These are phyloP conservation scores for Apiospora arundinis DNA, from an alignment of 2,329 filamentous ascomycete species.

Conservation along the genomic window DNA sequence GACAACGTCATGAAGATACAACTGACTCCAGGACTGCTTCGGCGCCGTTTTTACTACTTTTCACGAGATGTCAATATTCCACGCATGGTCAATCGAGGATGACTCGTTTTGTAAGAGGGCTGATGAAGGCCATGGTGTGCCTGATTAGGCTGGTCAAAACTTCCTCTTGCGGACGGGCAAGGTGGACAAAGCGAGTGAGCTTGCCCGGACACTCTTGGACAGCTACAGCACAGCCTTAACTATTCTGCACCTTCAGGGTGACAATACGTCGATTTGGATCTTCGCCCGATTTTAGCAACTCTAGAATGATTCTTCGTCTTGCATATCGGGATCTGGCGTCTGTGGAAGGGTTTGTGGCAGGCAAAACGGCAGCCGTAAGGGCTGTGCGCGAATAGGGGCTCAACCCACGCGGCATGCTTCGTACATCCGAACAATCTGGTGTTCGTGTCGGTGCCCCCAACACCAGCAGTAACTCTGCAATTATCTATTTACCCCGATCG, in stretches of 20 bases:
- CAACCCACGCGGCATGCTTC: slow-evolving; percentile 6
- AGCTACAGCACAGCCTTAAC: background rate
- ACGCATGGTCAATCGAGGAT: no score
- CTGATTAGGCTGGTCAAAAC: slow-evolving; percentile 1
- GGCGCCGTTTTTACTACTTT: no score
- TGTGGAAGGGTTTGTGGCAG: slow-evolving; percentile 4
- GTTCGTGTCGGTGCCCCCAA: background rate
- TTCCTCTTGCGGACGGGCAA: slow-evolving; percentile 4
- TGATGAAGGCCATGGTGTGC: background rate
- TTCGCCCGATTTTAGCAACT: slow-evolving; percentile 6
- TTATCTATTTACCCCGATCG: background rate
- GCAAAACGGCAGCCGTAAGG: slow-evolving; percentile 2
- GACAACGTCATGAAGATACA: no score
- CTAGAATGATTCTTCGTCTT: slow-evolving; percentile 2
- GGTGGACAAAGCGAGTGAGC: slow-evolving; percentile 8
- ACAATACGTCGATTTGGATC: slow-evolving; percentile 6
- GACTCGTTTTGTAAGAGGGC: no score
- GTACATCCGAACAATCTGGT: slow-evolving; percentile 1
- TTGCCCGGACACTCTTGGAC: background rate
- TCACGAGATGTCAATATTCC: no score
- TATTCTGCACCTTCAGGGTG: background rate
- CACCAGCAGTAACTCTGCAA: background rate
- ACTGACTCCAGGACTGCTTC: no score
- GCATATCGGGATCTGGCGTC: slow-evolving; percentile 1
- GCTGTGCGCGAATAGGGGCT: slow-evolving; percentile 8